Conservation (phyloP, 495 filamentous ascomycete species). For the Penicillium pancosmium region DNA sequence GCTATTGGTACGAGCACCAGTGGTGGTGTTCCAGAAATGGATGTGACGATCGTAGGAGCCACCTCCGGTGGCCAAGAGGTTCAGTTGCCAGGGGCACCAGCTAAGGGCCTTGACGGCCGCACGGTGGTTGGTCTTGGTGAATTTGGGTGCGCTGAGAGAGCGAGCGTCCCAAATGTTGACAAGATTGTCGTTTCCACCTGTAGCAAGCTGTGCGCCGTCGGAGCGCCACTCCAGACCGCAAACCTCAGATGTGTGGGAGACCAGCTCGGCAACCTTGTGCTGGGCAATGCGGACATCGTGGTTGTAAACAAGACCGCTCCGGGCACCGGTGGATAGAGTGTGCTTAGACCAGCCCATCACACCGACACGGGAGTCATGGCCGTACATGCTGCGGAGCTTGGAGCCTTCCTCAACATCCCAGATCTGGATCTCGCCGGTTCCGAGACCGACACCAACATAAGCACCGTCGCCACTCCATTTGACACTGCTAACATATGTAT, state of each 20-base stretch:
- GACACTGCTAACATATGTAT: constrained; percentile 96
- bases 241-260: constrained; percentile 95
- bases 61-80: constrained; percentile 93
- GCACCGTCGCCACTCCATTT: constrained; percentile 98
- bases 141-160: constrained; percentile 88
- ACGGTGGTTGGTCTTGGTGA: constrained; percentile 98
- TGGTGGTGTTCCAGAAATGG: constrained; percentile 99
- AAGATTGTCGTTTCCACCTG: constrained; percentile 97
- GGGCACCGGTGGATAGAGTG: constrained; percentile 89
- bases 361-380: constrained; percentile 93
- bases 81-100: constrained; percentile 99
- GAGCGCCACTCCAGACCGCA: constrained; percentile 97
- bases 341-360: constrained; percentile 99
- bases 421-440: constrained; percentile 95
- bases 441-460: constrained; percentile 93
- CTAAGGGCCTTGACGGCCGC: constrained; percentile 97
- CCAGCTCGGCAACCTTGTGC: constrained; percentile 96
- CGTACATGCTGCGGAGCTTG: constrained; percentile 97
- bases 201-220: constrained; percentile 94
- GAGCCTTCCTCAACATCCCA: constrained; percentile 96
- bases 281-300: constrained; percentile 97
- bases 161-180: constrained; percentile 99
- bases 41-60: constrained; percentile 97
- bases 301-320: constrained; percentile 96
- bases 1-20: constrained; percentile 95